Evolutionary conservation across 1,284 basidiomycete species (phyloP).

Genomic region (Albatrellus sp.): DNA sequence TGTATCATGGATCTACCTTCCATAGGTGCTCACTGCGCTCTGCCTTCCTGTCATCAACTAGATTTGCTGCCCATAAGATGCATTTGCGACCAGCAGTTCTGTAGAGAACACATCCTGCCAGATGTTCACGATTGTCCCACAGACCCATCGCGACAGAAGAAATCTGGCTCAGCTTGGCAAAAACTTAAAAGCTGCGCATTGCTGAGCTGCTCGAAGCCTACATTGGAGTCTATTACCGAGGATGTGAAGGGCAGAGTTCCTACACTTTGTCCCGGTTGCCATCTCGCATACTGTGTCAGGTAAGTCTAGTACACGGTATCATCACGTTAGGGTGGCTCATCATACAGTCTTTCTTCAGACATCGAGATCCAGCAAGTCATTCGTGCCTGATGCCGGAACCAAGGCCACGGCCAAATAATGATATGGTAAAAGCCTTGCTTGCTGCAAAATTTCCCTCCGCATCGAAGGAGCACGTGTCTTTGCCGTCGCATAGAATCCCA

Average conservation of each 20-base stretch:
- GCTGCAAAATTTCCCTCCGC: slow-evolving; percentile 37
- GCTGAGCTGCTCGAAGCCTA: slow-evolving; percentile 38
- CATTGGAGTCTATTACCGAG: slow-evolving; percentile 27
- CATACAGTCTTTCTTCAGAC: slow-evolving; percentile 23
- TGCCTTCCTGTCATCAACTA: slow-evolving; percentile 35
- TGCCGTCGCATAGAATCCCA: slow-evolving; percentile 17
- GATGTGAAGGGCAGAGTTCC: slow-evolving; percentile 18
- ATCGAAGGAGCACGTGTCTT: slow-evolving; percentile 13
- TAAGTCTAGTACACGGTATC: slow-evolving; percentile 17
- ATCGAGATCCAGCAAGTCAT: slow-evolving; percentile 50
- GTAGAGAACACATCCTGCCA: slow-evolving; percentile 42
- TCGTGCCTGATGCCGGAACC: slow-evolving; percentile 24
- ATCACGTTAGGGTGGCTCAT: neutral
- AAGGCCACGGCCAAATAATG: slow-evolving; percentile 24
- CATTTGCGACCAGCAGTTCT: slow-evolving; percentile 38
- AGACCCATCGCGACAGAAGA: slow-evolving; percentile 7
- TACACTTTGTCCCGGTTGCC: slow-evolving; percentile 39
- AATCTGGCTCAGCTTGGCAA: slow-evolving; percentile 8
- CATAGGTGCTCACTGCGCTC: slow-evolving; percentile 45
- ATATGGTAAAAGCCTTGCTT: slow-evolving; percentile 39
- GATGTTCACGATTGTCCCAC: slow-evolving; percentile 43
- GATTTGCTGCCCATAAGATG: slow-evolving; percentile 61
- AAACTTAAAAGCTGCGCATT: slow-evolving; percentile 38
- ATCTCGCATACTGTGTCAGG: slow-evolving; percentile 49
- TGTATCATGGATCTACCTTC: slow-evolving; percentile 22